Evolutionary conservation across 768 basidiomycete genomes (phyloP).

Genomic region (Cystobasidium tubakii): DNA sequence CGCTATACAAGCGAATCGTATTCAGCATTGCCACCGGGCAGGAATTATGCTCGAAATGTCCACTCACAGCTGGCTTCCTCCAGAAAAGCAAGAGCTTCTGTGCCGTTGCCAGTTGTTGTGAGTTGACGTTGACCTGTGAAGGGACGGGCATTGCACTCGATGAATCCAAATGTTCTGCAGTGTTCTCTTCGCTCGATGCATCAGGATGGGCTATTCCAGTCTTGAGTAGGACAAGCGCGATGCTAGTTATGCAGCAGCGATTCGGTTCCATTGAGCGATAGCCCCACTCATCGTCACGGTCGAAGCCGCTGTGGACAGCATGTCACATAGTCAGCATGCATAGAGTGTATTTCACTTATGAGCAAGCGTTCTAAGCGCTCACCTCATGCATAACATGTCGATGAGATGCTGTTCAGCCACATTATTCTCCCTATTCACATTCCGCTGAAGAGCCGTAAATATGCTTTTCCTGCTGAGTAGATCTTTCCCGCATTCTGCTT

Average conservation of each 20-base stretch:
- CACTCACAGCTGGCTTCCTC: constrained; percentile 95
- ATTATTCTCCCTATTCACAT: constrained; percentile 99
- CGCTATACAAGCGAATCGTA: constrained; percentile 56
- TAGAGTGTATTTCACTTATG: no score
- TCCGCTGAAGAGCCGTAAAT: constrained; percentile 94
- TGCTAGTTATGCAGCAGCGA: constrained; percentile 95
- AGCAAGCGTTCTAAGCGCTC: no score
- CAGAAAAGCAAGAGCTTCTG: constrained; percentile 96
- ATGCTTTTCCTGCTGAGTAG: constrained; percentile 85
- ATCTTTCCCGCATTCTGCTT: constrained; percentile 76
- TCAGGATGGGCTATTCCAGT: constrained; percentile 80
- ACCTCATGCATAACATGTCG: constrained; percentile 99
- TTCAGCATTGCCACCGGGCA: neutral
- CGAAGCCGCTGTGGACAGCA: constrained; percentile 81
- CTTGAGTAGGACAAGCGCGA: constrained; percentile 92
- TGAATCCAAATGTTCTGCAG: neutral
- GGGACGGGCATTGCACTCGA: neutral
- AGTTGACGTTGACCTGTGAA: constrained; percentile 71
- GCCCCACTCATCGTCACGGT: constrained; percentile 97
- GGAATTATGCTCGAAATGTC: constrained; percentile 10
- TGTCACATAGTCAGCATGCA: no score
- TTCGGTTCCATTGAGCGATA: constrained; percentile 91
- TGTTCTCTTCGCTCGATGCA: constrained; percentile 39
- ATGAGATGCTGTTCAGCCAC: constrained; percentile 98
- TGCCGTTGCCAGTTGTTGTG: constrained; percentile 89